Conservation (phyloP, 768 basidiomycete genomes). For the Lentinus brumalis region DNA sequence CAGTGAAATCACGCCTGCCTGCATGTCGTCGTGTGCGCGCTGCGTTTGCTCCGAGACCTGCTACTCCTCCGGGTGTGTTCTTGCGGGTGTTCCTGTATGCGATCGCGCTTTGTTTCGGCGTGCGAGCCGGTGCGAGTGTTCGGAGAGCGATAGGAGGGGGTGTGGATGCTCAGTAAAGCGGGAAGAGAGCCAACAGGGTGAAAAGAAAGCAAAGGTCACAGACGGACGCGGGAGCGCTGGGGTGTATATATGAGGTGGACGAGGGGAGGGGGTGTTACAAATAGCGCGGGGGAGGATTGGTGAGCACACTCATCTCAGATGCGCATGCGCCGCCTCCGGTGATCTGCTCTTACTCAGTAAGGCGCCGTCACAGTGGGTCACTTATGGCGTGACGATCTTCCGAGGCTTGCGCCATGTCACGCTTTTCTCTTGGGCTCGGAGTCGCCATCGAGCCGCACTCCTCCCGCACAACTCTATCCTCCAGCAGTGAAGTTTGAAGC, state of each 20-base stretch:
- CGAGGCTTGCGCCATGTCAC: background rate
- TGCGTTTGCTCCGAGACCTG: background rate
- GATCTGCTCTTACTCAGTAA: background rate
- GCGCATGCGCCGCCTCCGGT: conserved; percentile 8
- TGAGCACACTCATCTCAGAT: conserved; percentile 19
- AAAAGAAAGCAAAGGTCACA: conserved; percentile 10
- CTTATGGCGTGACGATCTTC: conserved; percentile 8
- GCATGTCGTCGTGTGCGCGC: conserved; percentile 7
- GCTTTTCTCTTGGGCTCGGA: background rate
- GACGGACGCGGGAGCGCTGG: conserved; percentile 12
- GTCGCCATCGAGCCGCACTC: background rate
- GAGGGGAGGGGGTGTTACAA: conserved; percentile 15
- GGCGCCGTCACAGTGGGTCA: conserved; percentile 5
- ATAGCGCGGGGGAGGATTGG: conserved; percentile 22
- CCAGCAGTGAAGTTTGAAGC: too few relatives aligned
- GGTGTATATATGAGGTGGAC: conserved; percentile 17
- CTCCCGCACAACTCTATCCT: too few relatives aligned
- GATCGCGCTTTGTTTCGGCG: background rate
- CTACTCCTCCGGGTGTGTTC: background rate
- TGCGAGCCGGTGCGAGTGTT: background rate
- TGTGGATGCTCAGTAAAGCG: background rate
- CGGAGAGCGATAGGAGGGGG: background rate
- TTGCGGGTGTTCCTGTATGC: background rate
- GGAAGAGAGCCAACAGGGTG: background rate
- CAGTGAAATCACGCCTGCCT: conserved; percentile 28